A percentile compares a stretch with the other conserved stretches of the same genome.
phyloP scores from a whole-genome alignment of 345 rosid species.

The Populus tremula region DNA sequence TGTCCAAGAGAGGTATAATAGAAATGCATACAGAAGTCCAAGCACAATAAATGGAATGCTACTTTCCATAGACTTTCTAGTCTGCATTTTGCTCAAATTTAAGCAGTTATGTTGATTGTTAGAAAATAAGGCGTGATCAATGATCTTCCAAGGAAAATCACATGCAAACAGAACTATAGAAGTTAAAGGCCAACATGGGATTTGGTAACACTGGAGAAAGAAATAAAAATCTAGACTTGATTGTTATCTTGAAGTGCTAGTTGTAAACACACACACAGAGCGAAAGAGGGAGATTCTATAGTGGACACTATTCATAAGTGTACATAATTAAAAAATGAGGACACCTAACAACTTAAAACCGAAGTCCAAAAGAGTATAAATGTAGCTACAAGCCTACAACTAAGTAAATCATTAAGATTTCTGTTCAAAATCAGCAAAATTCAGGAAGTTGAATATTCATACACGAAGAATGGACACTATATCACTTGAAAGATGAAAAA shows the following conservation, averaged over 20 bases:
- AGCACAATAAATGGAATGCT: slow-evolving; percentile 61
- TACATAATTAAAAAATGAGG: neutral
- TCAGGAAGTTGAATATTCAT: neutral
- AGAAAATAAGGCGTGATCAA: neutral
- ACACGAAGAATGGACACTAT: neutral
- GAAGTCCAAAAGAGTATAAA: neutral
- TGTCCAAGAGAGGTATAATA: slow-evolving; percentile 83
- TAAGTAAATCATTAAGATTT: neutral
- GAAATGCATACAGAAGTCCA: slow-evolving; percentile 66
- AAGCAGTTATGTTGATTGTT: neutral
- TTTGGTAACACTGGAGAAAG: neutral
- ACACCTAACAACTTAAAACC: neutral
- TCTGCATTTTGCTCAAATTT: slow-evolving; percentile 41
- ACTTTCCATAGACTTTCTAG: slow-evolving; percentile 71
- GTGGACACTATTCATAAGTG: neutral
- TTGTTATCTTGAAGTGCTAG: neutral
- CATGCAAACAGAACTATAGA: neutral
- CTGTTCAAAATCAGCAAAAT: neutral
- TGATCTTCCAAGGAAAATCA: slow-evolving; percentile 1
- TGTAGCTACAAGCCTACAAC: no score
- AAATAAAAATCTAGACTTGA: neutral
- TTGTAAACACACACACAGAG: neutral
- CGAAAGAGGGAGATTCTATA: neutral
- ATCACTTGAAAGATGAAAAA: neutral
- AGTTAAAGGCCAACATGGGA: neutral